Evolutionary conservation across 192 early-diverging fungal species (phyloP).

Genomic region (Backusella macrospora): DNA sequence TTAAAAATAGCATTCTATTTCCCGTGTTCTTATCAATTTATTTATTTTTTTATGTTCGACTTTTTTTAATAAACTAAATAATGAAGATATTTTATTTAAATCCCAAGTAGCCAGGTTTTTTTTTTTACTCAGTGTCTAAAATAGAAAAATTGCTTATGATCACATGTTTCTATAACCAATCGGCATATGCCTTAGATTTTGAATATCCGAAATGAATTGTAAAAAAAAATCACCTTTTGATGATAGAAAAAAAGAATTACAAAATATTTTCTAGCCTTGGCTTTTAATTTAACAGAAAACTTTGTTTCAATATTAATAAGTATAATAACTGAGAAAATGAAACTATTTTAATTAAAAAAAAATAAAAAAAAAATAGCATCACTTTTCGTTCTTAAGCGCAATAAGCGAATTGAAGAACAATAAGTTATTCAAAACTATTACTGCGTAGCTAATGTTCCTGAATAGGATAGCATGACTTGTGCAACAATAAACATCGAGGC

Average conservation of each 20-base stretch:
- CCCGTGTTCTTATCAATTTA: too few species aligned
- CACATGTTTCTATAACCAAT: slow-evolving; percentile 1
- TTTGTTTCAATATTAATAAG: too few species aligned
- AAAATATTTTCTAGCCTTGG: too few species aligned
- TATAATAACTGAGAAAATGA: too few species aligned
- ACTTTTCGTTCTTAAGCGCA: not conserved
- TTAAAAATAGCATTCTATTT: not conserved
- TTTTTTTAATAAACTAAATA: not conserved
- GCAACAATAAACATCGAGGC: not conserved
- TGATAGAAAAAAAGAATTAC: too few species aligned
- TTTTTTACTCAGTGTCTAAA: too few species aligned
- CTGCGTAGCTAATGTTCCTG: not conserved
- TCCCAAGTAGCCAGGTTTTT: too few species aligned
- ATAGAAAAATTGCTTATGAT: not conserved
- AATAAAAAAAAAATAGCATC: too few species aligned
- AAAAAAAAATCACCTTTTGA: not conserved
- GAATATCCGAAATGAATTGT: not conserved
- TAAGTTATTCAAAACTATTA: too few species aligned
- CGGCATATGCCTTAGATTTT: not conserved
- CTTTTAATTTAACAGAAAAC: too few species aligned
- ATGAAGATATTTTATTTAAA: not conserved
- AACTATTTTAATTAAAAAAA: too few species aligned
- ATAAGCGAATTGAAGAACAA: too few species aligned
- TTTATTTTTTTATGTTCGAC: not conserved
- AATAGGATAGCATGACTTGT: not conserved